A percentile compares a stretch with the other conserved stretches of the same genome.
Evolutionary conservation across 2,329 filamentous ascomycete genomes (phyloP).

Genomic region (Scytalidium sp.): DNA sequence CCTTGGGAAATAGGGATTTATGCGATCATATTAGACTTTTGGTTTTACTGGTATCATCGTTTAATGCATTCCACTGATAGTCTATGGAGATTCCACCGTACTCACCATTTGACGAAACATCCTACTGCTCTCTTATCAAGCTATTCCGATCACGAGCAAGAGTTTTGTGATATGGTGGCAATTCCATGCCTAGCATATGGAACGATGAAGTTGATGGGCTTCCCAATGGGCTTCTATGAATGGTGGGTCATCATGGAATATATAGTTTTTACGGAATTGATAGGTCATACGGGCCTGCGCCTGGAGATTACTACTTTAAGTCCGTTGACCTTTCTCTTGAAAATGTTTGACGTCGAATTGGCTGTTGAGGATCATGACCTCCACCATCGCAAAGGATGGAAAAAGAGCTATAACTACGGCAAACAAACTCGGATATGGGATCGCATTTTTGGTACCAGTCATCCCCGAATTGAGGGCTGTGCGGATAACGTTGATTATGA

Average conservation of each 20-base stretch:
- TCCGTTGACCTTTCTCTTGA: constrained; percentile 31
- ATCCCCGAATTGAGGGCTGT: constrained; percentile 32
- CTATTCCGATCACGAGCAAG: constrained; percentile 30
- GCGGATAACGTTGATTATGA: constrained; percentile 29
- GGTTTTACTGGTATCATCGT: constrained; percentile 29
- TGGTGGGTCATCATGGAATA: constrained; percentile 45
- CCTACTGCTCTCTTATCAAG: constrained; percentile 27
- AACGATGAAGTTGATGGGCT: constrained; percentile 24
- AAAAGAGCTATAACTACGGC: constrained; percentile 35
- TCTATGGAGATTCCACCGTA: constrained; percentile 29
- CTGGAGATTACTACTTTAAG: constrained; percentile 32
- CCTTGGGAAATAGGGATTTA: constrained; percentile 29
- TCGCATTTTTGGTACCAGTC: constrained; percentile 32
- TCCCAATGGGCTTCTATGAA: constrained; percentile 44
- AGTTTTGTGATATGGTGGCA: constrained; percentile 26
- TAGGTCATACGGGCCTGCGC: constrained; percentile 37
- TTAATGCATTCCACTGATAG: constrained; percentile 24
- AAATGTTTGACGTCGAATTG: constrained; percentile 30
- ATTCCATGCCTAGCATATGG: constrained; percentile 26
- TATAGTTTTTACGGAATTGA: constrained; percentile 36
- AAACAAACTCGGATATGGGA: constrained; percentile 37
- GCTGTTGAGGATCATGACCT: constrained; percentile 41
- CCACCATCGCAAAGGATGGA: constrained; percentile 37
- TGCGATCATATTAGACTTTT: constrained; percentile 26
- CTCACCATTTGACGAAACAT: constrained; percentile 30